phyloP scores from a whole-genome alignment of 768 basidiomycete genomes.

The Hericium alpestre region DNA sequence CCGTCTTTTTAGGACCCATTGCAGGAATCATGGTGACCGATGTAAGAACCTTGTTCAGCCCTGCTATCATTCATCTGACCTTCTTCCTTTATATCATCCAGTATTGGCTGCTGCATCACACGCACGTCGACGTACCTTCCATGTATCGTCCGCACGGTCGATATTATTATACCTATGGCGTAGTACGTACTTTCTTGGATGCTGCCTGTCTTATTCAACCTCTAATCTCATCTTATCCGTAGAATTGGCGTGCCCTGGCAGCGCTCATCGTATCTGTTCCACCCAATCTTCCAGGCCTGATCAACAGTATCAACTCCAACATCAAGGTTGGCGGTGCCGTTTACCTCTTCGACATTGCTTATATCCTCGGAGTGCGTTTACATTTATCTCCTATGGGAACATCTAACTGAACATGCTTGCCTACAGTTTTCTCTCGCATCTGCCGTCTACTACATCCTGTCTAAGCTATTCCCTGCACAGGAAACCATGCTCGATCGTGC shows the following conservation, averaged over 20 bases:
- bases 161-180: slow-evolving; percentile 68
- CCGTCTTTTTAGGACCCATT: slow-evolving; percentile 80
- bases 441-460: slow-evolving; percentile 5
- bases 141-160: slow-evolving; percentile 75
- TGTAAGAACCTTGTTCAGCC: slow-evolving; percentile 24
- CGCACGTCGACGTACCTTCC: slow-evolving; percentile 69
- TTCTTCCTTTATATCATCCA: slow-evolving; percentile 15
- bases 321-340: slow-evolving; percentile 49
- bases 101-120: slow-evolving; percentile 71
- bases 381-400: neutral
- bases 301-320: slow-evolving; percentile 57
- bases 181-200: slow-evolving; percentile 34
- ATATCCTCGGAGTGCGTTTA: slow-evolving; percentile 55
- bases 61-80: slow-evolving; percentile 2
- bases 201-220: neutral
- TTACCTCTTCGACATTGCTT: slow-evolving; percentile 60
- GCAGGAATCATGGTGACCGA: slow-evolving; percentile 60
- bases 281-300: slow-evolving; percentile 68
- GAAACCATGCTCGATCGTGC: slow-evolving; percentile 12
- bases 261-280: slow-evolving; percentile 59
- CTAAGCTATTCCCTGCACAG: slow-evolving; percentile 7
- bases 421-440: slow-evolving; percentile 10
- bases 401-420: neutral
- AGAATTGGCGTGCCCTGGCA: slow-evolving; percentile 78
- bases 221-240: neutral